A percentile compares a stretch with the other conserved stretches of the same genome.
Evolutionary conservation across 2,329 filamentous ascomycete genomes (phyloP).

Genomic region (Aspergillus tanneri): DNA sequence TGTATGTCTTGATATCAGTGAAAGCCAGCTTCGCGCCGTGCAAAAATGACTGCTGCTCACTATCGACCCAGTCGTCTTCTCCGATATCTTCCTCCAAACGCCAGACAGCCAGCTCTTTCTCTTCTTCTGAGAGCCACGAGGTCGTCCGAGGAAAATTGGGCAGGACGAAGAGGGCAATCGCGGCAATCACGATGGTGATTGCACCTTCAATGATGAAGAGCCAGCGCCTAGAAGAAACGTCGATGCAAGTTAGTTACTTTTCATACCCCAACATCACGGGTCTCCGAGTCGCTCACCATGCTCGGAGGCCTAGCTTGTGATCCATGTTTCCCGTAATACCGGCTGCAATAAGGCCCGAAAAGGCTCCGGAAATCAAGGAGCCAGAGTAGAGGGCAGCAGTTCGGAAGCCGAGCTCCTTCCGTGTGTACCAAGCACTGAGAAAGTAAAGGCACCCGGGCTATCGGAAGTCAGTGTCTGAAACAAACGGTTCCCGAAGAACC

Average conservation of each 20-base stretch:
- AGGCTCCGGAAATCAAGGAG: constrained; percentile 68
- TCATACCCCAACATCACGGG: neutral
- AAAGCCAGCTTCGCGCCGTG: constrained; percentile 58
- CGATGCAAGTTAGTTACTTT: neutral
- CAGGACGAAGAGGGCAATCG: constrained; percentile 58
- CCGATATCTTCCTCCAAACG: constrained; percentile 64
- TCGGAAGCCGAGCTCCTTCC: constrained; percentile 56
- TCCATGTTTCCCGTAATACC: constrained; percentile 68
- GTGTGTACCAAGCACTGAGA: constrained; percentile 64
- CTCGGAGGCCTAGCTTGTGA: constrained; percentile 52
- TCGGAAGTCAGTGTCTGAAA: constrained; percentile 58
- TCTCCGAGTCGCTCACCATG: constrained; percentile 50
- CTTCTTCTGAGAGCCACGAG: constrained; percentile 59
- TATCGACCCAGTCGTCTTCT: constrained; percentile 61
- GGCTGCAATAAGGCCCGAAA: constrained; percentile 64
- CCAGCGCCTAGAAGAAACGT: constrained; percentile 47
- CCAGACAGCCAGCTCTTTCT: constrained; percentile 59
- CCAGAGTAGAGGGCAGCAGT: constrained; percentile 58
- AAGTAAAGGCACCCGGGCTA: constrained; percentile 47
- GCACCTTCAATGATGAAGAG: constrained; percentile 70
- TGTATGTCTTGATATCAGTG: constrained; percentile 59
- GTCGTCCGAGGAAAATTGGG: constrained; percentile 67
- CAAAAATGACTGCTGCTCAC: constrained; percentile 51
- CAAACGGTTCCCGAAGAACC: neutral
- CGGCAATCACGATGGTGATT: constrained; percentile 62